Percentiles rank a stretch among this genome's conserved stretches.
Evolutionary conservation across 2,329 filamentous ascomycete species (phyloP).

Genomic region (Cryphonectria carpinicola): DNA sequence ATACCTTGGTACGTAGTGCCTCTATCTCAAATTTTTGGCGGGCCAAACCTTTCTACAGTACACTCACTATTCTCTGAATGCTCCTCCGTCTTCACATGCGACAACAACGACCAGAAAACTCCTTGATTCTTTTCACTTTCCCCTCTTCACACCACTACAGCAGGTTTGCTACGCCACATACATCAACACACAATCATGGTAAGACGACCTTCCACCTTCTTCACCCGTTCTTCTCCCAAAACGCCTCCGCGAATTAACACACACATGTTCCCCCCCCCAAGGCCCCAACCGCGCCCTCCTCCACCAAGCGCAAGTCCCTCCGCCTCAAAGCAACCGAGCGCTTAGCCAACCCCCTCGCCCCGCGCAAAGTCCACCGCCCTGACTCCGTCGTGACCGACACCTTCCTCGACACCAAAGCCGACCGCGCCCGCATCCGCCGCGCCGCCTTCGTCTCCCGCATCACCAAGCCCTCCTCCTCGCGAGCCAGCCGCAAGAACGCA

Average conservation of each 20-base stretch:
- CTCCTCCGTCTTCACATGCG: not conserved
- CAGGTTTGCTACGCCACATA: not conserved
- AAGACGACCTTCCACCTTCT: constrained; percentile 33
- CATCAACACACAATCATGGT: constrained; percentile 2
- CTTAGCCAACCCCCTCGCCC: constrained; percentile 54
- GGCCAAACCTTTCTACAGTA: not conserved
- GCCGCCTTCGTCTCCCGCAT: constrained; percentile 79
- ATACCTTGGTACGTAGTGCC: not conserved
- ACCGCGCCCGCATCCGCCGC: constrained; percentile 83
- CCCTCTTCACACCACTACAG: not conserved
- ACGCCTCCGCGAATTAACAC: constrained; percentile 13
- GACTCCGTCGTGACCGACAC: constrained; percentile 55
- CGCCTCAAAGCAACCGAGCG: constrained; percentile 60
- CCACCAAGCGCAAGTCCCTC: constrained; percentile 58
- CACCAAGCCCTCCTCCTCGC: constrained; percentile 52
- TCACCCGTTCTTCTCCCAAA: not conserved
- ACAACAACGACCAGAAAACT: not conserved
- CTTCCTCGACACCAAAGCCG: constrained; percentile 76
- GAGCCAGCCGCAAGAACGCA: constrained; percentile 48
- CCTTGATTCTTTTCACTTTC: not conserved
- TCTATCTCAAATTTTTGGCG: not conserved
- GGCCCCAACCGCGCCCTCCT: constrained; percentile 39
- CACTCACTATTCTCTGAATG: not conserved
- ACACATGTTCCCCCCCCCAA: constrained; percentile 24
- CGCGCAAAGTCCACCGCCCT: constrained; percentile 56